These are phyloP conservation scores for Zalerion maritima DNA, from an alignment of 495 filamentous ascomycete genomes.

Conservation along the genomic window DNA sequence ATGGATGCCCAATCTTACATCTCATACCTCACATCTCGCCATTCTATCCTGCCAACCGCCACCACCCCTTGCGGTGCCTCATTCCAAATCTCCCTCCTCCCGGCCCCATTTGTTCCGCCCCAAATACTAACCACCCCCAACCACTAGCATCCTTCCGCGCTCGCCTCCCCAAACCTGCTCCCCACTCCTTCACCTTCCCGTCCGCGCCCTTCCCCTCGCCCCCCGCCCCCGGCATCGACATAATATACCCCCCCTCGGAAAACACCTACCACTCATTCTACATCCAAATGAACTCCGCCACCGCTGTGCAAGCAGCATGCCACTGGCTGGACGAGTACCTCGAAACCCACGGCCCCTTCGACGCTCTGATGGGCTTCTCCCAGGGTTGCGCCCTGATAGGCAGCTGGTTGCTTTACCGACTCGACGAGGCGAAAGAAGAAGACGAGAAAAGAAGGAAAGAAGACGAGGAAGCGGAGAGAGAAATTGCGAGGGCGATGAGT, in stretches of 20 bases:
- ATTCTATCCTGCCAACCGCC: too few relatives aligned
- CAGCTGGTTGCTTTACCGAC: constrained; percentile 28
- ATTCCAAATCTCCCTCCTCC: too few relatives aligned
- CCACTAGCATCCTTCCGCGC: constrained; percentile 26
- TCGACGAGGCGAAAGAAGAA: constrained; percentile 10
- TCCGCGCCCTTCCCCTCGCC: constrained; percentile 31
- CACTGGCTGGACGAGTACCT: constrained; percentile 33
- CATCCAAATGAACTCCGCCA: constrained; percentile 14
- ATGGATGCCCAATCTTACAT: too few relatives aligned
- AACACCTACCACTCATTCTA: constrained; percentile 36
- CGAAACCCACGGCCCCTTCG: constrained; percentile 40
- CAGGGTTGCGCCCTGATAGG: constrained; percentile 41
- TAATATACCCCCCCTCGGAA: constrained; percentile 34
- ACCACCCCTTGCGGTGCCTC: too few relatives aligned
- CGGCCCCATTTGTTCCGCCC: too few relatives aligned
- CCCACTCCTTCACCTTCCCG: constrained; percentile 42
- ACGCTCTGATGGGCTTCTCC: constrained; percentile 44
- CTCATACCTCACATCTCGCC: too few relatives aligned
- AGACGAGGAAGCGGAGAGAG: too few relatives aligned
- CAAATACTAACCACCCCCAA: too few relatives aligned
- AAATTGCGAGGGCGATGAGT: too few relatives aligned
- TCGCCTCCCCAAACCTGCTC: constrained; percentile 15
- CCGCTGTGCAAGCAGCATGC: constrained; percentile 24
- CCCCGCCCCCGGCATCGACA: constrained; percentile 37
- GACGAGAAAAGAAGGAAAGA: too few relatives aligned